These are phyloP conservation scores for Elaphomyces granulatus DNA, from an alignment of 495 filamentous ascomycete genomes.

Conservation along the genomic window DNA sequence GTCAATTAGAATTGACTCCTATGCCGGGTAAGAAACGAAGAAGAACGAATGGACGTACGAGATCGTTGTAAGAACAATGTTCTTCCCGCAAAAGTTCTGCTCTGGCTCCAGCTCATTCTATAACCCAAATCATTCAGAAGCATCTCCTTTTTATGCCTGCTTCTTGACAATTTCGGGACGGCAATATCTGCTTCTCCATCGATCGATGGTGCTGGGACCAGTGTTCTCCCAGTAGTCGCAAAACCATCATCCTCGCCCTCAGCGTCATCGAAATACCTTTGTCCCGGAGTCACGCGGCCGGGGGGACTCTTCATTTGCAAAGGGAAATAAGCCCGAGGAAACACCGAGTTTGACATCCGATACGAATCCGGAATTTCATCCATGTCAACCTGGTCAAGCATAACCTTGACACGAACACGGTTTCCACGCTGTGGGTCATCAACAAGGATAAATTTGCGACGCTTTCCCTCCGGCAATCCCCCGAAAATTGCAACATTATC, in stretches of 20 bases:
- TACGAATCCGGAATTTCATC: slow-evolving; percentile 91
- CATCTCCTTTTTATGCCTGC: slow-evolving; percentile 60
- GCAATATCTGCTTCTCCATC: slow-evolving; percentile 61
- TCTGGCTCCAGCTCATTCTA: slow-evolving; percentile 90
- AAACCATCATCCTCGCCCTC: slow-evolving; percentile 35
- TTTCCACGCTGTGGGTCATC: slow-evolving; percentile 67
- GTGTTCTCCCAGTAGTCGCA: slow-evolving; percentile 34
- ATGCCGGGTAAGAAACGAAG: background rate
- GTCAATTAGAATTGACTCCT: no score
- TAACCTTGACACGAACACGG: slow-evolving; percentile 74
- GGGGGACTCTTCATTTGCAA: slow-evolving; percentile 74
- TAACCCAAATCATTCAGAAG: slow-evolving; percentile 85
- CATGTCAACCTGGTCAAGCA: slow-evolving; percentile 76
- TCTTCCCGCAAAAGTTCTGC: slow-evolving; percentile 68
- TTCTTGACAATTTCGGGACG: slow-evolving; percentile 54
- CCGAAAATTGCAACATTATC: slow-evolving; percentile 59
- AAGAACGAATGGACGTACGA: slow-evolving; percentile 44
- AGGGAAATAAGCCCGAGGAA: slow-evolving; percentile 76
- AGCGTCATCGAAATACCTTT: slow-evolving; percentile 52
- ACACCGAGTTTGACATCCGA: slow-evolving; percentile 75
- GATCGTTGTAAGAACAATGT: slow-evolving; percentile 86
- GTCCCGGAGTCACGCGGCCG: slow-evolving; percentile 42
- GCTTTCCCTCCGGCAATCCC: slow-evolving; percentile 72
- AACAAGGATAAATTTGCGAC: slow-evolving; percentile 90
- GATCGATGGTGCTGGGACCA: slow-evolving; percentile 57